These are phyloP conservation scores for Iberis pinnata DNA, from an alignment of 345 rosid species.

Conservation along the genomic window DNA sequence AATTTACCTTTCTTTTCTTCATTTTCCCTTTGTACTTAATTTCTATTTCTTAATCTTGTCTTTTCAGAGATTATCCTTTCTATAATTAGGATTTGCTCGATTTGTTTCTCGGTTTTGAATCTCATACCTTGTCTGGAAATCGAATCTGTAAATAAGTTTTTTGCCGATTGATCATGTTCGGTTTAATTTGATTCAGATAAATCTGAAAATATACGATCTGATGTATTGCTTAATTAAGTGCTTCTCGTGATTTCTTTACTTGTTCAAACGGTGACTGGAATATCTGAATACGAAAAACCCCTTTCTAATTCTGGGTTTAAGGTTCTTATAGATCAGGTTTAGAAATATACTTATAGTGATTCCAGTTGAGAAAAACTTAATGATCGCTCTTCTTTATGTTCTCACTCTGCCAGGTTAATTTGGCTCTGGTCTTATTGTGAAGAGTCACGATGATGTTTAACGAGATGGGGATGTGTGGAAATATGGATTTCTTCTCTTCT, in stretches of 20 bases:
- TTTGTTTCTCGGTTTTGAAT: too few species aligned
- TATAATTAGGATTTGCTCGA: too few species aligned
- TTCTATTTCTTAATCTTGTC: too few species aligned
- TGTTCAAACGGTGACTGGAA: too few species aligned
- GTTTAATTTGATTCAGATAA: not conserved
- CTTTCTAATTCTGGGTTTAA: not conserved
- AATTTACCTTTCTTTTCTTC: not conserved
- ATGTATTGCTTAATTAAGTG: not conserved
- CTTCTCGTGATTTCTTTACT: too few species aligned
- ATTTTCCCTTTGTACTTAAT: not conserved
- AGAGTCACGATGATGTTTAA: slow-evolving; percentile 53
- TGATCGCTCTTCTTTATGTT: not conserved
- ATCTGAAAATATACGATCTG: slow-evolving; percentile 5
- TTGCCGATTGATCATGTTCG: not conserved
- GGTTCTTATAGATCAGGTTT: too few species aligned
- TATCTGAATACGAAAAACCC: slow-evolving; percentile 1
- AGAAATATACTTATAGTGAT: too few species aligned
- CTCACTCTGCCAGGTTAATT: too few species aligned
- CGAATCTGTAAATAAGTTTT: not conserved
- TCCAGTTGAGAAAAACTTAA: too few species aligned
- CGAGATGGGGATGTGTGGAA: slow-evolving; percentile 74
- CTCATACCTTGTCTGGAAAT: slow-evolving; percentile 5
- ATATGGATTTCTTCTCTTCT: slow-evolving; percentile 56
- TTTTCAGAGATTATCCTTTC: too few species aligned
- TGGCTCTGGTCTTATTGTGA: not conserved